Conservation (phyloP, 2,329 filamentous ascomycete species). For the Neofusicoccum cordaticola region DNA sequence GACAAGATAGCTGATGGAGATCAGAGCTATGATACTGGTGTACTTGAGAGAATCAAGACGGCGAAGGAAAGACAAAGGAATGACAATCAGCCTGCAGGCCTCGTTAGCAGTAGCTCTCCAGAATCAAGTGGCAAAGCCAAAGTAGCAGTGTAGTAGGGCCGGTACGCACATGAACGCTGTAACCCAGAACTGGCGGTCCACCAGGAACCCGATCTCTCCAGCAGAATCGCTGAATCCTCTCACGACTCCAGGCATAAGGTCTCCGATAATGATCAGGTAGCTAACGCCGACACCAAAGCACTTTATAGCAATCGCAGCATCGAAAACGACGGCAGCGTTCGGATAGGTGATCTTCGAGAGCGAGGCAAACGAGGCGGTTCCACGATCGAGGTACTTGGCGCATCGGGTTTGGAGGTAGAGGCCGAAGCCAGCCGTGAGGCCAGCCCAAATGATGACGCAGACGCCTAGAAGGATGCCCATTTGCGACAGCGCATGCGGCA, state of each 20-base stretch:
- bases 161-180: slow-evolving; percentile 81
- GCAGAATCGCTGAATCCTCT: slow-evolving; percentile 67
- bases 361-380: slow-evolving; percentile 90
- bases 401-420: slow-evolving; percentile 93
- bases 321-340: slow-evolving; percentile 91
- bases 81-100: slow-evolving; percentile 71
- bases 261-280: slow-evolving; percentile 97
- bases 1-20: slow-evolving; percentile 92
- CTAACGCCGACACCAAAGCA: slow-evolving; percentile 97
- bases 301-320: slow-evolving; percentile 93
- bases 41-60: slow-evolving; percentile 95
- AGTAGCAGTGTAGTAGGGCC: not conserved
- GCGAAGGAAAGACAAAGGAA: slow-evolving; percentile 87
- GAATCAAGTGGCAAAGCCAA: not conserved
- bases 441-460: slow-evolving; percentile 87
- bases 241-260: slow-evolving; percentile 94
- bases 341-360: slow-evolving; percentile 95
- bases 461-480: slow-evolving; percentile 88
- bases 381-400: slow-evolving; percentile 87
- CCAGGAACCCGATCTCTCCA: slow-evolving; percentile 67
- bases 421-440: slow-evolving; percentile 82
- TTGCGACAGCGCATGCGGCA: slow-evolving; percentile 93
- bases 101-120: slow-evolving; percentile 20
- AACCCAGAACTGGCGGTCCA: slow-evolving; percentile 95
- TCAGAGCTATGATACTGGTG: slow-evolving; percentile 84